Conservation (phyloP, 345 rosid genomes). For the Eucalyptus regnans region DNA sequence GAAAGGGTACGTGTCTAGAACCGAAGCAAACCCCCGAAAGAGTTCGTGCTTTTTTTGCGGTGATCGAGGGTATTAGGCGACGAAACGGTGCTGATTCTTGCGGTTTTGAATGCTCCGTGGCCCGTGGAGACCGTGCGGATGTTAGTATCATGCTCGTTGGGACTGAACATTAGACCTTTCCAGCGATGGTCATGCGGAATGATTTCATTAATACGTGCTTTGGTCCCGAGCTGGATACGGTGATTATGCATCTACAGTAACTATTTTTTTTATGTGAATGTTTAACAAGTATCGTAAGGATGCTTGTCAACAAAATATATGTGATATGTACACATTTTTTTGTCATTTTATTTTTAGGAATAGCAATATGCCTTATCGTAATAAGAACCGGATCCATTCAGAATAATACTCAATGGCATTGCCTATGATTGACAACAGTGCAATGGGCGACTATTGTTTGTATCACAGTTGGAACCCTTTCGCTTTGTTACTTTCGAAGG, state of each 20-base stretch:
- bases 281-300: background rate
- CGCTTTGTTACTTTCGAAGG: background rate
- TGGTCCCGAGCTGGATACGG: no score
- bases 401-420: background rate
- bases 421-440: background rate
- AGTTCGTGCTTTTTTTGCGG: background rate
- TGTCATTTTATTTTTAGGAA: background rate
- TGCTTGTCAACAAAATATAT: background rate
- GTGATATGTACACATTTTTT: accelerated
- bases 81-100: background rate
- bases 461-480: background rate
- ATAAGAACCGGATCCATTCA: no score
- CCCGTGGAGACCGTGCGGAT: no score
- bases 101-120: background rate
- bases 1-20: background rate
- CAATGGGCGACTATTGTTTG: background rate
- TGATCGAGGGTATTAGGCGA: background rate
- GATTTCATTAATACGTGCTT: background rate
- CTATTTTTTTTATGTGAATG: background rate
- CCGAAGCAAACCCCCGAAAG: background rate
- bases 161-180: background rate
- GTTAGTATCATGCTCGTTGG: background rate
- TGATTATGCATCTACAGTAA: no score
- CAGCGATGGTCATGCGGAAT: background rate
- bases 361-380: accelerated